Evolutionary conservation across 805 yeast species (phyloP), one percentile per base, ranked within the genome.

Genomic region (Ogataea siamensis): DNA sequence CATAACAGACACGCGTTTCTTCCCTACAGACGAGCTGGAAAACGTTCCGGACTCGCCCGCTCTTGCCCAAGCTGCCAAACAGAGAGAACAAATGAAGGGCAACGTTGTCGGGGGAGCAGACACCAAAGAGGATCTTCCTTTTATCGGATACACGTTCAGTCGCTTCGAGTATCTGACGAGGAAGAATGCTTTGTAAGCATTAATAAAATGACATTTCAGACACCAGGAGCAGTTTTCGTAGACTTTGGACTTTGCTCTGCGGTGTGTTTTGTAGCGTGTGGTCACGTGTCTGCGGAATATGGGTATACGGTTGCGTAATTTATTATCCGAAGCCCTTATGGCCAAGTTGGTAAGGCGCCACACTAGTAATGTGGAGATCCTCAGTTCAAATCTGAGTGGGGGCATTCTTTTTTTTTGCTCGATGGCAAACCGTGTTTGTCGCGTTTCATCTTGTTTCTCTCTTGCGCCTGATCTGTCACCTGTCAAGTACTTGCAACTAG

Each of bases 11-110:
- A 93, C 99, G 0, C 74, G 97, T 52, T 91, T 91, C 70, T 93
- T 93, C 87, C 98, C 99, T 28, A 87, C 95, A 2, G 98, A 91
- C 60, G 99, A 91, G 58, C 70, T 91, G 54, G 96, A 91, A 61
- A 87, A 86, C 54, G 88, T 91, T 35, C 96, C 98, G 2, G 97
- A 89, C 54, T 79, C 87, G 31, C 95, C 96, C 9, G 82, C 81
- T 4, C 67, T 75, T 57, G 71, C 74, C 57, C 72, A 70, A 57
- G 87, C 88, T 20, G 82, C 81, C 51, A 74, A 74, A 52, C 83
- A 75, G 57, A 71, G 80, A 48, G 84, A 78, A 42, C 70, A 66
- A 40, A 64, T 72, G 59, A 64, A 63, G 53, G 62, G 63, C 30
- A 69, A 68, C 53, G 68, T 71, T 25, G 59, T 51, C 19, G 65